Base-by-base conservation (phyloP, 306 rosid genomes). In the Casuarina equisetifolia region DNA sequence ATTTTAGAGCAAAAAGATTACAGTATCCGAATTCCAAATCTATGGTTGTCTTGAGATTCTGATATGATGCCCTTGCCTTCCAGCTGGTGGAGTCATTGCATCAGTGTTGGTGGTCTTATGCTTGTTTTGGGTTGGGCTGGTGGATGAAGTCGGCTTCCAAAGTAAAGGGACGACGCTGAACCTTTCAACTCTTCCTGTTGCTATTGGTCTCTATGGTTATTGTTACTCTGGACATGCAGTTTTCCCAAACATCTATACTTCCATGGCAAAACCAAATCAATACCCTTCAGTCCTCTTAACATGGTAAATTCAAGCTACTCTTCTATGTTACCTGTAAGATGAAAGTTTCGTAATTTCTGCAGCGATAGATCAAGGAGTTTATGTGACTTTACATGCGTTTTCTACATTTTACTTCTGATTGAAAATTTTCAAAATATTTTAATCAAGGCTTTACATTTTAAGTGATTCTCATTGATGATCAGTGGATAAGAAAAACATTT, bases 171-270 rank as follows among this genome's bases (percentile, higher is more conserved):
- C 97, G n/a, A 72, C 91, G 46, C 83, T 94, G 76, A 94, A 92
- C 80, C 88, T 94, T 67, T 82, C 84, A 76, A 85, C 92, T 54
- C 84, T 94, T 70, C 98, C 98, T 51, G 98, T 94, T 69, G 94
- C 97, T 57, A 54, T 94, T n/a, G 98, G 98, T 81, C 98, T 94
- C 53, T 94, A 94, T 25, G 98, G 98, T 46, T 94, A 84, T 89
- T 94, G 98, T 89, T 94, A 92, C 86, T 94, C 98, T 10, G 98
- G 98, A 64, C 98, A 94, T 76, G 98, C 97, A 44, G 98, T 94
- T 52, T 92, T 94, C 82, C 98, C 98, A 3, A 94, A 94, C 85
- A 94, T 94, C 80, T 94, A 94, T 70, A 85, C 93, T 45, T 94
- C 98, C 58, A 89, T 94, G 97, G 97, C 83, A 61, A 94, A 87